Conservation (phyloP, 305 asterid genomes). For the Ilex paraguariensis region DNA sequence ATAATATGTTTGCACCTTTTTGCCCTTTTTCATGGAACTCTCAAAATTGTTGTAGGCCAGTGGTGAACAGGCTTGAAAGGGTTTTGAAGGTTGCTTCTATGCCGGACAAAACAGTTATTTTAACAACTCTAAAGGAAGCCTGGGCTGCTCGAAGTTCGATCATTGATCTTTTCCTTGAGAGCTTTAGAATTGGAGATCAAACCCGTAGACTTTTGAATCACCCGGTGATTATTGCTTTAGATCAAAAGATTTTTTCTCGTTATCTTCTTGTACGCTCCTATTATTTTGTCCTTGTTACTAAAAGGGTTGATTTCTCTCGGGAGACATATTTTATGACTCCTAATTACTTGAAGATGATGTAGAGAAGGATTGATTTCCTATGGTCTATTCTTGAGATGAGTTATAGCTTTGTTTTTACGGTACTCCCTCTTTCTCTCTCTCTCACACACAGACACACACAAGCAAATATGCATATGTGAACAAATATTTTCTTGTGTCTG, state of each 20-base stretch:
- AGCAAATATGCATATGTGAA: background rate
- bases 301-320: background rate
- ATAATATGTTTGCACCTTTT: too few relatives aligned
- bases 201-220: slow-evolving; percentile 3
- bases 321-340: background rate
- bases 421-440: background rate
- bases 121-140: background rate
- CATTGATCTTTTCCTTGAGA: background rate
- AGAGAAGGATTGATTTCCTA: background rate
- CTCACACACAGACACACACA: background rate
- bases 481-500: background rate
- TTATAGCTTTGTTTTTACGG: background rate
- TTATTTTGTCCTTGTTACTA: background rate
- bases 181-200: background rate
- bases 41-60: background rate
- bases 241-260: background rate
- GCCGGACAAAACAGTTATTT: background rate
- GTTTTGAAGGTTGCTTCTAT: slow-evolving; percentile 1
- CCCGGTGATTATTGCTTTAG: background rate
- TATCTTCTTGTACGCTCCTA: background rate
- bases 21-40: too few relatives aligned
- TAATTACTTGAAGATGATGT: slow-evolving; percentile 3
- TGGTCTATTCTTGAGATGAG: slow-evolving; percentile 1
- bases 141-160: slow-evolving; percentile 1
- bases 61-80: background rate